Evolutionary conservation across 129 eudicot genomes (phyloP), one percentile per base, ranked within the genome.

Genomic region (Flaveria ramosissima): DNA sequence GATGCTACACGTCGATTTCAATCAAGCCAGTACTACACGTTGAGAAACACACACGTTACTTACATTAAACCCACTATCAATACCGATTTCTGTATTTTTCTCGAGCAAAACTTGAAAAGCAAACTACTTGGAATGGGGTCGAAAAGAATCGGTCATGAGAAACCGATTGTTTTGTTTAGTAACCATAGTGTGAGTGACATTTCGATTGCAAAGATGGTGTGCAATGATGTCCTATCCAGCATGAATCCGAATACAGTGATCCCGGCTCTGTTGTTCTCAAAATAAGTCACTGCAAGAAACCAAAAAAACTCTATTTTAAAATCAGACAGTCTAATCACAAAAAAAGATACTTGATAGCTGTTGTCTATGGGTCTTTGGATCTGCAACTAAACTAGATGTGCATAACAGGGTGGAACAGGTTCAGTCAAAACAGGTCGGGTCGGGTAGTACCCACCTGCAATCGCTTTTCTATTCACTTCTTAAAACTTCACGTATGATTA

Each of bases 261-360:
- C 74, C 98, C 98, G 8, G 98, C 96, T 80, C 79, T 84, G 87
- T 91, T 89, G 89, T 91, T 78, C 84, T 89, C 96, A 60, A 94
- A 91, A 66, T 94, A 94, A 7, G 92, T 84, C 80, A 89, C 98
- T 94, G 96, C 88, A 82, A 71, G 46, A 86, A 80, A 67, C 51
- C 47, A 65, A 23, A 51, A 62, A 14, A 26, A 8, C 12, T 13
- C 41, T 26, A 8, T 7, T 16, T 36, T 51, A 15, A 36, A 51
- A 9, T 36, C 61, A 17, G n/a, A 11, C 0, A 21, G 7, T 61
- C 7, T 6, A 19, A 26, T 30, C 56, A 27, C 6, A 13, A 41
- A 26, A 55, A 11, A 75, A 75, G 47, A 46, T 55, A 52, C 30
- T 66, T 52, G 23, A 56, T 26, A 8, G 36, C 39, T 36, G 20